Evolutionary conservation across 208 protist genomes (phyloP).

Genomic region (Acanthamoeba culbertsoni): DNA sequence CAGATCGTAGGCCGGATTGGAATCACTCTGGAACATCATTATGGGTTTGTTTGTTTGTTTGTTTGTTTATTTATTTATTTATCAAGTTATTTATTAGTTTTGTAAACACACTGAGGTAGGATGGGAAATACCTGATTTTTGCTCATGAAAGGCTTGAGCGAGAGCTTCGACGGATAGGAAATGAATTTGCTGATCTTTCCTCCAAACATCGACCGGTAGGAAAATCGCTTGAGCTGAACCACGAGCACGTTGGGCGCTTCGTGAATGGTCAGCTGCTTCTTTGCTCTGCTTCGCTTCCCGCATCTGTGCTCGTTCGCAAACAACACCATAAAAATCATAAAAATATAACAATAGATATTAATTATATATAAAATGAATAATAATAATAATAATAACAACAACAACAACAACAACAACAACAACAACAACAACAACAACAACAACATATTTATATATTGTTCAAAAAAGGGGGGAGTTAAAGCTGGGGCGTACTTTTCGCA

Average conservation of each 20-base stretch:
- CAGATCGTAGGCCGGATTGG: constrained; percentile 75
- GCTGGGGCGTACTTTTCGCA: constrained; percentile 72
- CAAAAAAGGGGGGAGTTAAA: constrained; percentile 34
- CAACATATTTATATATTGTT: no score
- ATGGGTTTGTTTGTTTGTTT: neutral
- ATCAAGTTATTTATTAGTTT: neutral
- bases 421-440: no score
- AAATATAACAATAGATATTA: no score
- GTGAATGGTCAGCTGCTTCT: constrained; percentile 82
- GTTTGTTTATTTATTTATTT: neutral
- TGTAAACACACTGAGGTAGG: neutral
- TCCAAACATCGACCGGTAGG: constrained; percentile 59
- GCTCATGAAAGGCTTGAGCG: constrained; percentile 60
- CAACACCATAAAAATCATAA: no score
- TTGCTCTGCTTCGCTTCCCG: constrained; percentile 71
- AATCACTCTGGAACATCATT: constrained; percentile 5
- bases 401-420: no score
- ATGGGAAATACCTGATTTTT: constrained; percentile 42
- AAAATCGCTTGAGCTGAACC: constrained; percentile 88
- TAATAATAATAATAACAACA: no score
- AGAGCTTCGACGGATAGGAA: constrained; percentile 59
- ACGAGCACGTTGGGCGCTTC: constrained; percentile 81
- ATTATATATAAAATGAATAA: no score
- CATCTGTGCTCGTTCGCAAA: constrained; percentile 70
- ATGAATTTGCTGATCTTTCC: constrained; percentile 72